A percentile compares a stretch with the other conserved stretches of the same genome.
phyloP scores from a whole-genome alignment of 2,329 filamentous ascomycete genomes.

The Hawksworthiomyces lignivorus region DNA sequence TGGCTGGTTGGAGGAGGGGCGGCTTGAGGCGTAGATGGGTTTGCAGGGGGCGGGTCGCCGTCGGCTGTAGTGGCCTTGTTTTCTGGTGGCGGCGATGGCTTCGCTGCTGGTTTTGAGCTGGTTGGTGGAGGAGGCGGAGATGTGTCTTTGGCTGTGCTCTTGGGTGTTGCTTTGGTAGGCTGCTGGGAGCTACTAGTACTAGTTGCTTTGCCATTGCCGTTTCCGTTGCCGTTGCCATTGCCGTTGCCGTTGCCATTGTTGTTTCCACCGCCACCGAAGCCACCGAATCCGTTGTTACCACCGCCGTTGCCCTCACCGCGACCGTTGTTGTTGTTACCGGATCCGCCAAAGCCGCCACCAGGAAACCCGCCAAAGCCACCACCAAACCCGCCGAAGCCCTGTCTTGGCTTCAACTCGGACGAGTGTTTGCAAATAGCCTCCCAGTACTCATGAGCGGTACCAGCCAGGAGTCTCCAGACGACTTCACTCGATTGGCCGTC shows the following conservation, averaged over 20 bases:
- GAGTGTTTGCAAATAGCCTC: conserved; percentile 10
- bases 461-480: conserved; percentile 4
- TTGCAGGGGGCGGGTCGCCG: too few relatives aligned
- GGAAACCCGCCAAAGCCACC: background rate
- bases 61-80: too few relatives aligned
- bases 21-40: too few relatives aligned
- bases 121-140: background rate
- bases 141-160: background rate
- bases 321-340: background rate
- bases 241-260: background rate
- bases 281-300: background rate
- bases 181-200: too few relatives aligned
- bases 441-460: conserved; percentile 7
- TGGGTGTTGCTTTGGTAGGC: background rate
- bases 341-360: background rate
- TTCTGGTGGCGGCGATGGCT: too few relatives aligned
- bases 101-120: background rate
- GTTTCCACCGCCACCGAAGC: background rate
- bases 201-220: background rate
- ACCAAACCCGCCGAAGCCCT: background rate
- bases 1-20: too few relatives aligned
- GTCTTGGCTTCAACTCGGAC: background rate
- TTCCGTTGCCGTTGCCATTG: background rate
- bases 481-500: conserved; percentile 3
- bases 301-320: background rate